phyloP scores from a whole-genome alignment of 1,284 basidiomycete genomes.

The Boletus semigastroideus region DNA sequence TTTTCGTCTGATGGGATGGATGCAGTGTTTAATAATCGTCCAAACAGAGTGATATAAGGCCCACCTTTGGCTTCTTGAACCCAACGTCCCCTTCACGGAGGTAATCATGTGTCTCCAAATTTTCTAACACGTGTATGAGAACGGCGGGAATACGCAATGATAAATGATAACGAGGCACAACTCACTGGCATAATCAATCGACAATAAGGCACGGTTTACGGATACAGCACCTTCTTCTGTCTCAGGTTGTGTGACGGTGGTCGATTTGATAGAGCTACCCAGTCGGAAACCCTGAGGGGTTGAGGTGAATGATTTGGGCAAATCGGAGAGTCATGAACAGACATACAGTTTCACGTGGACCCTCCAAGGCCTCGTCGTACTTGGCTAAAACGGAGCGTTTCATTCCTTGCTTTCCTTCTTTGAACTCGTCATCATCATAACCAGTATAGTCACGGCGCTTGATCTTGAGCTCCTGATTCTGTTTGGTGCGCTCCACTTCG shows the following conservation, averaged over 20 bases:
- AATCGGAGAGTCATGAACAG: conserved; percentile 4
- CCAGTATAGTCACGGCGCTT: conserved; percentile 92
- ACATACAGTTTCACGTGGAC: conserved; percentile 64
- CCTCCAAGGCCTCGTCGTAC: conserved; percentile 89
- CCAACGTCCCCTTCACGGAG: conserved; percentile 87
- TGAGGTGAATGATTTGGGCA: conserved; percentile 7
- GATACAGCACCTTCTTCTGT: conserved; percentile 58
- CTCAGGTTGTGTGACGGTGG: conserved; percentile 42
- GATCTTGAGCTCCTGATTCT: conserved; percentile 82
- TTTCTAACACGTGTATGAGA: conserved; percentile 57
- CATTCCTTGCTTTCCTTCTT: conserved; percentile 68
- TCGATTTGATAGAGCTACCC: conserved; percentile 52
- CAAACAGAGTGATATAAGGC: conserved; percentile 10
- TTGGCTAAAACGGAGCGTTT: conserved; percentile 88
- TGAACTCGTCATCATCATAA: conserved; percentile 95
- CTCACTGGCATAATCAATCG: conserved; percentile 91
- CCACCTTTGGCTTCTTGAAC: conserved; percentile 91
- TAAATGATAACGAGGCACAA: conserved; percentile 6
- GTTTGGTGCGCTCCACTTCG: conserved; percentile 77
- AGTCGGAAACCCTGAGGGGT: conserved; percentile 72
- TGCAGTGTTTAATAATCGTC: conserved; percentile 9
- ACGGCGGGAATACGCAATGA: background rate
- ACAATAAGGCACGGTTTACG: conserved; percentile 80
- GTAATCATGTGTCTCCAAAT: conserved; percentile 85
- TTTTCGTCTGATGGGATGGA: conserved; percentile 71